Evolutionary conservation across 2,329 filamentous ascomycete genomes (phyloP).

Genomic region (Huntiella omanensis): DNA sequence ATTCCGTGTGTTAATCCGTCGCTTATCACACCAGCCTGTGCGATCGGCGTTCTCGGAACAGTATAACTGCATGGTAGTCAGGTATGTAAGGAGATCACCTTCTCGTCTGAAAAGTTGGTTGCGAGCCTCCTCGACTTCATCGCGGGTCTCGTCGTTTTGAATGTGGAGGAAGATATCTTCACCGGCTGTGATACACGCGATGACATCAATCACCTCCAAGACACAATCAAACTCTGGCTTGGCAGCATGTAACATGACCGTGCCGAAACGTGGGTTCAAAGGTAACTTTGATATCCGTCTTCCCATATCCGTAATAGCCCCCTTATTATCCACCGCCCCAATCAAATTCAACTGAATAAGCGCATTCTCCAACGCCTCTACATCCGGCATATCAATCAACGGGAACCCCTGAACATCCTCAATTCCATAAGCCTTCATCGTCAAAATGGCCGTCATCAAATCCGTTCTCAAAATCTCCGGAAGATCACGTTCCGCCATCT

Average conservation of each 20-base stretch:
- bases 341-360: slow-evolving; percentile 64
- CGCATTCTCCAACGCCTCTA: slow-evolving; percentile 63
- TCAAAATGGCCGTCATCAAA: slow-evolving; percentile 66
- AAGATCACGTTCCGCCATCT: slow-evolving; percentile 52
- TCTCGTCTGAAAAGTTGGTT: slow-evolving; percentile 41
- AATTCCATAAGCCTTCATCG: slow-evolving; percentile 83
- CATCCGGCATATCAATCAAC: slow-evolving; percentile 62
- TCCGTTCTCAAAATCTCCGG: slow-evolving; percentile 88
- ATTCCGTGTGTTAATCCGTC: slow-evolving; percentile 37
- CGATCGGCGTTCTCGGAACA: slow-evolving; percentile 36
- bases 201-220: slow-evolving; percentile 70
- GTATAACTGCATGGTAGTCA: slow-evolving; percentile 45
- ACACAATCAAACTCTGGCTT: slow-evolving; percentile 54
- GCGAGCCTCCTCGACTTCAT: slow-evolving; percentile 33
- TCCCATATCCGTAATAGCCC: slow-evolving; percentile 55
- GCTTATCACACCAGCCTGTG: slow-evolving; percentile 36
- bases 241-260: slow-evolving; percentile 66
- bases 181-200: slow-evolving; percentile 42
- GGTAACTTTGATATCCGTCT: slow-evolving; percentile 66
- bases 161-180: slow-evolving; percentile 44
- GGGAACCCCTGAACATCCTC: slow-evolving; percentile 68
- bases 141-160: slow-evolving; percentile 35
- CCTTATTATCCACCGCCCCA: slow-evolving; percentile 52
- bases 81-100: slow-evolving; percentile 45
- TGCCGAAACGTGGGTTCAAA: slow-evolving; percentile 59